Percentiles rank a stretch among this genome's conserved stretches.
Conservation (phyloP, 306 rosid genomes). For the Rosa lucieae region DNA sequence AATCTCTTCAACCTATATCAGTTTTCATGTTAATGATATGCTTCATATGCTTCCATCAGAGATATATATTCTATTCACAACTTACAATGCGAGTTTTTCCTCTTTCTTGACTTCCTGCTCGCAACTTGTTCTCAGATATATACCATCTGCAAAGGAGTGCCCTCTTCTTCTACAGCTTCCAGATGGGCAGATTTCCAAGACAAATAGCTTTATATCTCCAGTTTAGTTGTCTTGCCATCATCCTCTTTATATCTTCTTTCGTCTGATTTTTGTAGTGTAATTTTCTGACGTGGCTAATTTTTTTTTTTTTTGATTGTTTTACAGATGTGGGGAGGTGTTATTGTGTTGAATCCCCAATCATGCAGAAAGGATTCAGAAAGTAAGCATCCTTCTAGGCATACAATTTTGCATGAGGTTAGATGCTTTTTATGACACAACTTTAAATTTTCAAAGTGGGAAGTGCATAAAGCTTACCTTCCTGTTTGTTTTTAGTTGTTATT, state of each 20-base stretch:
- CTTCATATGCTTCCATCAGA: neutral
- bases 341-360: conserved; percentile 81
- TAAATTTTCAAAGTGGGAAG: neutral
- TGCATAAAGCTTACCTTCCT: neutral
- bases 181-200: conserved; percentile 73
- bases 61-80: neutral
- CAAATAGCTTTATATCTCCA: conserved; percentile 95
- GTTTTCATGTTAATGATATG: neutral
- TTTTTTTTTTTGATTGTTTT: conserved; percentile 22
- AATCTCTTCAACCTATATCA: neutral
- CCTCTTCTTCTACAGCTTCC: conserved; percentile 90
- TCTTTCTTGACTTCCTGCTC: neutral
- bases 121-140: conserved; percentile 51
- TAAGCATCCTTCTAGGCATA: conserved; percentile 48
- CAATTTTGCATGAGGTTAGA: conserved; percentile 64
- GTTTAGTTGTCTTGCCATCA: conserved; percentile 51
- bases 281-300: conserved; percentile 19
- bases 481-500: neutral
- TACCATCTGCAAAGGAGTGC: conserved; percentile 81
- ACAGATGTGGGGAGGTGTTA: conserved; percentile 98
- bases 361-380: conserved; percentile 52
- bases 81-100: conserved; percentile 17
- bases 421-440: conserved; percentile 8
- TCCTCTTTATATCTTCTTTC: conserved; percentile 14
- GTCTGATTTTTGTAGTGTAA: conserved; percentile 7